Percentiles rank a stretch among this genome's conserved stretches.
phyloP scores from a whole-genome alignment of 169 alveolate species.

The Plasmodium coatneyi region DNA sequence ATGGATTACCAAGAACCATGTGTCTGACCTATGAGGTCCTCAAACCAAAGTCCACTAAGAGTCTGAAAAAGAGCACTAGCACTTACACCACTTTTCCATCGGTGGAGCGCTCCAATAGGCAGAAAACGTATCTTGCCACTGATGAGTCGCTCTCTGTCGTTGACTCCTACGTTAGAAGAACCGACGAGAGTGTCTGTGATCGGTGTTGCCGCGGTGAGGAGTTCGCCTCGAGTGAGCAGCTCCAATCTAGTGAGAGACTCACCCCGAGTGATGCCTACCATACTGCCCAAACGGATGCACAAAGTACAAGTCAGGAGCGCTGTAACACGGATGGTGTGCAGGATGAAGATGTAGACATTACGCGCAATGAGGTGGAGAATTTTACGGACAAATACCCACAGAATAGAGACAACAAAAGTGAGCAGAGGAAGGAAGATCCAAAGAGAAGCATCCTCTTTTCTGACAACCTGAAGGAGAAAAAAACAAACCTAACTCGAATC shows the following conservation, averaged over 20 bases:
- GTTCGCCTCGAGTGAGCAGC: neutral
- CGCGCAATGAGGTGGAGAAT: neutral
- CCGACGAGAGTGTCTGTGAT: neutral
- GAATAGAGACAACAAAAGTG: neutral
- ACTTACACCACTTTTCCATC: conserved; percentile 1
- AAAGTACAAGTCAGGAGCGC: neutral
- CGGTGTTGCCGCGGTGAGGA: neutral
- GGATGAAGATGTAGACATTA: neutral
- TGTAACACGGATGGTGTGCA: neutral
- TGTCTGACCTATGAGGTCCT: conserved; percentile 32
- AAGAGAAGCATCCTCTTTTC: neutral
- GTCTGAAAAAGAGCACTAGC: conserved; percentile 6
- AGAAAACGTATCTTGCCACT: neutral
- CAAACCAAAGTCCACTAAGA: conserved; percentile 8
- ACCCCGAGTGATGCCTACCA: neutral
- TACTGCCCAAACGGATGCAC: neutral
- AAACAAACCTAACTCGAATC: neutral
- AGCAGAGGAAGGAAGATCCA: neutral
- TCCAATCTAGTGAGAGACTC: neutral
- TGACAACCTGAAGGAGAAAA: neutral
- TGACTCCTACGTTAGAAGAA: neutral
- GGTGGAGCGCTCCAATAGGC: neutral
- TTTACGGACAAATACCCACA: neutral
- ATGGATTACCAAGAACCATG: conserved; percentile 60
- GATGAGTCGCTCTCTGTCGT: neutral